Evolutionary conservation across 23 red algal genomes (phyloP).

Genomic region (Gracilaria domingensis): DNA sequence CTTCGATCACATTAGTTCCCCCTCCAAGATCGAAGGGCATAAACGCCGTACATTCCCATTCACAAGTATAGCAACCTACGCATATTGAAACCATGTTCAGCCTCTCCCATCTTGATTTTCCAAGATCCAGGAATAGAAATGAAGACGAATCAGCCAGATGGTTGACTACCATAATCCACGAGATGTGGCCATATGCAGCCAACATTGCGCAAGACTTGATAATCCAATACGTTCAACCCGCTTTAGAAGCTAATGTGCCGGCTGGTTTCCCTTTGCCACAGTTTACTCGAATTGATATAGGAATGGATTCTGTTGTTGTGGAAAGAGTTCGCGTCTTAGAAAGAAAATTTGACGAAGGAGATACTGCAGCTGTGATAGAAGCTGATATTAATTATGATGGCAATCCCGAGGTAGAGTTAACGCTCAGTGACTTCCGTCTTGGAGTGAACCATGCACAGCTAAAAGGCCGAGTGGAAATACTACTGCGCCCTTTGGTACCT

Average conservation of each 20-base stretch:
- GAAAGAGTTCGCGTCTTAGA: slow-evolving; percentile 40
- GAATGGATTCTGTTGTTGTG: slow-evolving; percentile 26
- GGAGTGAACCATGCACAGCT: slow-evolving; percentile 44
- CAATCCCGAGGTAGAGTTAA: slow-evolving; percentile 54
- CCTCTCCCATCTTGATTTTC: slow-evolving; percentile 25
- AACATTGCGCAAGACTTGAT: slow-evolving; percentile 56
- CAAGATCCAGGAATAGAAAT: neutral
- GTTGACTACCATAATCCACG: slow-evolving; percentile 56
- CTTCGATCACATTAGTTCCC: too few species aligned
- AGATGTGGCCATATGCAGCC: slow-evolving; percentile 69
- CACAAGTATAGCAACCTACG: neutral
- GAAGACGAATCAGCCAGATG: slow-evolving; percentile 45
- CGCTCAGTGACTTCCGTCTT: slow-evolving; percentile 11
- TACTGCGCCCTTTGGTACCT: slow-evolving; percentile 47
- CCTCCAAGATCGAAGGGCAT: too few species aligned
- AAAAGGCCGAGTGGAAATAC: slow-evolving; percentile 61
- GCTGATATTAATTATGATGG: slow-evolving; percentile 66
- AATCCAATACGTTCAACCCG: slow-evolving; percentile 57
- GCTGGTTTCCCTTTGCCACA: slow-evolving; percentile 44
- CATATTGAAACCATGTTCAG: neutral
- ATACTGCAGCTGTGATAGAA: slow-evolving; percentile 51
- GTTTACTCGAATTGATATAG: slow-evolving; percentile 67
- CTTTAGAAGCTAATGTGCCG: slow-evolving; percentile 41
- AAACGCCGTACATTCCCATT: neutral
- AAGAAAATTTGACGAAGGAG: slow-evolving; percentile 14